Evolutionary conservation across 345 rosid genomes (phyloP).

Genomic region (Syzygium grande): DNA sequence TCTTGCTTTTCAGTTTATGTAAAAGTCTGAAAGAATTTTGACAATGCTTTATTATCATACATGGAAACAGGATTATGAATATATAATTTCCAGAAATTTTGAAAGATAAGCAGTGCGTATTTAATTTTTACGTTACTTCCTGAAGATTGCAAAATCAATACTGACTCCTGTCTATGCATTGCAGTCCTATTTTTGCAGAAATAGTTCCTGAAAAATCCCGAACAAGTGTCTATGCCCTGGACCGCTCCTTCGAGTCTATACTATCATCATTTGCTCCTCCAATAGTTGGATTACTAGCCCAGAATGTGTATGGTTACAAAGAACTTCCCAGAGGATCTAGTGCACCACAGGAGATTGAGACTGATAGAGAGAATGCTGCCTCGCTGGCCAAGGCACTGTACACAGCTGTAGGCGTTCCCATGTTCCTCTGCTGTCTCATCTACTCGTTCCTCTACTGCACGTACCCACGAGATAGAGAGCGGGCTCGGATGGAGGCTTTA

Average conservation of each 20-base stretch:
- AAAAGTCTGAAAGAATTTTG: background rate
- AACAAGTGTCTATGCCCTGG: slow-evolving; percentile 79
- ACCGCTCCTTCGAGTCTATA: slow-evolving; percentile 67
- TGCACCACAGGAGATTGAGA: slow-evolving; percentile 32
- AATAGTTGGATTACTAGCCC: slow-evolving; percentile 70
- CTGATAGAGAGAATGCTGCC: slow-evolving; percentile 68
- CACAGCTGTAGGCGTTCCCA: slow-evolving; percentile 65
- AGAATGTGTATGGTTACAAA: slow-evolving; percentile 70
- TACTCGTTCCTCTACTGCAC: slow-evolving; percentile 72
- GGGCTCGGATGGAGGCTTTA: slow-evolving; percentile 70
- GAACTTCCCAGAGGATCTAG: slow-evolving; percentile 47
- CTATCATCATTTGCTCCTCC: slow-evolving; percentile 91
- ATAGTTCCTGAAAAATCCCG: slow-evolving; percentile 79
- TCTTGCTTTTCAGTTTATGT: background rate
- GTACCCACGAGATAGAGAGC: slow-evolving; percentile 70
- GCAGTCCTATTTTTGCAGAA: slow-evolving; percentile 92
- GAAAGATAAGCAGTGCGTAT: background rate
- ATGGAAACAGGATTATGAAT: background rate
- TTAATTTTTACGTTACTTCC: background rate
- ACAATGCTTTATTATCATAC: background rate
- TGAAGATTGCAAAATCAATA: background rate
- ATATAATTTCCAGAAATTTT: background rate
- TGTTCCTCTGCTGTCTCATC: slow-evolving; percentile 67
- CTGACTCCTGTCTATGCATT: background rate
- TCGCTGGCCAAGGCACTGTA: slow-evolving; percentile 78